Evolutionary conservation across 129 eudicot species (phyloP), one percentile per base, ranked within the genome.

Genomic region (Heracleum sosnowskyi): DNA sequence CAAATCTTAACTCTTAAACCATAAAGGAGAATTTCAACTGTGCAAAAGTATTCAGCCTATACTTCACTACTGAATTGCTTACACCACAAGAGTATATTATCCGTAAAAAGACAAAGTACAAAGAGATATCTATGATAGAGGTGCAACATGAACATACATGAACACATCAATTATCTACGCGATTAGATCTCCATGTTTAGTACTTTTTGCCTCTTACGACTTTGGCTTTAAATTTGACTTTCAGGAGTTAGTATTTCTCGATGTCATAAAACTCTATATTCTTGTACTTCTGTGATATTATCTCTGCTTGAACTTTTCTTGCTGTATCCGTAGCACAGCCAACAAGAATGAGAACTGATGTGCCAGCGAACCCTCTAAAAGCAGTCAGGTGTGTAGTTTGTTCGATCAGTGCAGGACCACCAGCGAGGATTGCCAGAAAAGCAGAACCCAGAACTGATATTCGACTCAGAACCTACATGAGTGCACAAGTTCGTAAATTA

Each of bases 321-420:
- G 97, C 99, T 0, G 99, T 92, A 76, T 96, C 99, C 13, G 97
- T 96, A 0, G 99, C 99, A 83, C 99, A 92, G 79, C 99, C 99
- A 72, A 96, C 99, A 81, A 96, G 95, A 86, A 96, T 92, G 69
- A 96, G 90, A 76, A 96, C 97, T 1, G 99, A 96, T 4, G 99
- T 96, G 79, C 99, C 99, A 9, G 99, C 99, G 1, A 92, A 96
- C 76, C 99, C 99, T 76, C 97, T 80, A 64, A 92, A 96, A 31
- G 99, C 99, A 33, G 97, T 92, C 77, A 96, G 88, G 66, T 96
- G 99, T 71, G 97, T 90, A 4, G 91, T 88, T 57, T 96, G 99
- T 73, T 96, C 99, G 51, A 96, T 92, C 51, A 92, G 89, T 7
- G 97, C 93, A 0, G 99, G 99, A 44, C 99, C 99, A 37, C 97